Base-by-base conservation (phyloP, 83 land plant genomes). In the Diphasiastrum complanatum region DNA sequence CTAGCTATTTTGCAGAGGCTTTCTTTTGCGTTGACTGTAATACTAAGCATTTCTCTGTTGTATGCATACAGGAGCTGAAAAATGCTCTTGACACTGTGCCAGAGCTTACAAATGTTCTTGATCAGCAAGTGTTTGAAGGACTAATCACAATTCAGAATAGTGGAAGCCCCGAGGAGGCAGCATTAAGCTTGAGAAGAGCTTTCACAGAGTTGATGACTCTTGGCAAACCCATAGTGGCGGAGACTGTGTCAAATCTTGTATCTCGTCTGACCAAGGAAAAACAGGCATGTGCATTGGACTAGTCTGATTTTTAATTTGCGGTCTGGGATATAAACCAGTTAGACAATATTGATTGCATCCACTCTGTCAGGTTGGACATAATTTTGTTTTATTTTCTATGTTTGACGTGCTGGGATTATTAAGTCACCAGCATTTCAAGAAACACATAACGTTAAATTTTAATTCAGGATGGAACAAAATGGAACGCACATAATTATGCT, bases 161-260 rank as follows among this genome's bases (percentile, higher is more conserved):
- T 26, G 74, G 18, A 18, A 49, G 43, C 32, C 67, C 54, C 32
- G 81, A 76, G 10, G 63, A 68, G 45, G 66, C 43, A 1, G 82
- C 80, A 62, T 37, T 47, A 34, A 59, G 64, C 5, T 49, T 93
- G 51, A 65, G 51, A 36, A 74, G 72, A 22, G 70, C 80, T 20
- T 93, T 83, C 45, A 78, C 88, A 27, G 61, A 73, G 43, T 67
- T 93, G 52, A 85, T 93, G 91, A 60, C 81, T 26, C 77, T 83
- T 18, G 70, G 48, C 58, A 76, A 85, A 40, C 83, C 79, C 45
- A 66, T 65, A 33, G 70, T 86, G 24, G 48, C 75, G 27, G 46
- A 78, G 51, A 63, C 57, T 18, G 59, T 85, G 1, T 50, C 63
- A 5, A 76, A 76, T 24, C 47, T 93, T 51, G 74, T 69, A 53